A percentile compares a stretch with the other conserved stretches of the same genome.
Conservation (phyloP, 2,329 filamentous ascomycete genomes). For the Taxawa tesnikishii region DNA sequence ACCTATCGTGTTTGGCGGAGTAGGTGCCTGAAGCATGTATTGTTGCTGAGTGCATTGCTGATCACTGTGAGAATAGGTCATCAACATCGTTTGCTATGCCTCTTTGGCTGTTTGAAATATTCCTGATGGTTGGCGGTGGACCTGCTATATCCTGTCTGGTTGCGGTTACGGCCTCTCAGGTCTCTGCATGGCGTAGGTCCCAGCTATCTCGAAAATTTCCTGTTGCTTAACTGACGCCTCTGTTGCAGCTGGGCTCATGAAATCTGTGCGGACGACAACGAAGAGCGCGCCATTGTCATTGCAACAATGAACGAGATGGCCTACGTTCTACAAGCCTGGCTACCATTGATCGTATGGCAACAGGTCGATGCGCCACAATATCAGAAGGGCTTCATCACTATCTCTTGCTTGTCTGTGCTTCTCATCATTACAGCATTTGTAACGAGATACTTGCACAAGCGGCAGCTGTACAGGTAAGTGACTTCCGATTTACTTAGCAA, state of each 20-base stretch:
- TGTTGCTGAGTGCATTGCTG: neutral
- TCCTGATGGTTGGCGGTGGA: slow-evolving; percentile 46
- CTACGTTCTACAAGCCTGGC: slow-evolving; percentile 57
- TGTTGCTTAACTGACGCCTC: neutral
- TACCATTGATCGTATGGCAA: slow-evolving; percentile 55
- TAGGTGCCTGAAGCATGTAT: neutral
- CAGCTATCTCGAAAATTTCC: neutral
- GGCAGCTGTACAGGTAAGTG: neutral
- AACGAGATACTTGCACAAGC: slow-evolving; percentile 32
- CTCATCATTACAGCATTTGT: slow-evolving; percentile 40
- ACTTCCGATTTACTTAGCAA: too few species aligned
- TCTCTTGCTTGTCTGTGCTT: slow-evolving; percentile 34
- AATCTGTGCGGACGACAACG: slow-evolving; percentile 44
- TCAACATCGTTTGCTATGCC: slow-evolving; percentile 31
- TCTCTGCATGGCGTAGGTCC: slow-evolving; percentile 35
- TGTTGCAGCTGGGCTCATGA: slow-evolving; percentile 37
- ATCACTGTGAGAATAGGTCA: slow-evolving; percentile 9
- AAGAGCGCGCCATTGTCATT: slow-evolving; percentile 55
- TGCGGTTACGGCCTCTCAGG: slow-evolving; percentile 35
- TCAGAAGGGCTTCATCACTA: slow-evolving; percentile 47
- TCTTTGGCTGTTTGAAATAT: slow-evolving; percentile 37
- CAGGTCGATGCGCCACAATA: slow-evolving; percentile 51
- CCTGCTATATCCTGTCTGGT: slow-evolving; percentile 45
- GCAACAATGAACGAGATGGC: slow-evolving; percentile 58
- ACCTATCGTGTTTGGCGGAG: slow-evolving; percentile 46